Evolutionary conservation across 345 rosid species (phyloP), one percentile per base, ranked within the genome.

Genomic region (Boechera divaricarpa): DNA sequence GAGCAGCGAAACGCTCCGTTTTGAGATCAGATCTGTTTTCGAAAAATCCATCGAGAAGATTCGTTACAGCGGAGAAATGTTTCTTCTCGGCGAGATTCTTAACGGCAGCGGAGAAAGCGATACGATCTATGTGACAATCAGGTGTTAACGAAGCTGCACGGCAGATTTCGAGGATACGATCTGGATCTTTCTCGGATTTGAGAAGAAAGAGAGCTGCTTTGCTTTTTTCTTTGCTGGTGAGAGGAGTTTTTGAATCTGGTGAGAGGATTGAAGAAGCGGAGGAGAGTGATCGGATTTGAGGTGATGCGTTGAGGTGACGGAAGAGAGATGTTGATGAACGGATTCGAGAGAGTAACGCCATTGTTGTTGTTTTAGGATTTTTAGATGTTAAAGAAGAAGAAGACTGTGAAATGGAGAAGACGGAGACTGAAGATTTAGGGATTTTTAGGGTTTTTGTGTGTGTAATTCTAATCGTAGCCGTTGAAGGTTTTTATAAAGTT

Each of bases 111-210:
- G 99, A 89, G 77, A 92, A 89, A 57, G 86, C 83, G 45, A 87
- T 51, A 0, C 98, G 87, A 72, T 89, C 96, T 53, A 88, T 78
- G 78, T 80, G 87, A 63, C 44, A 53, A 4, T 80, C 86, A 4
- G 97, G 94, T 0, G 89, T 85, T 6, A 95, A 87, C 1, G 86
- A 77, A 59, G 97, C 98, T 32, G 89, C 88, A 58, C 89, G 88
- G 83, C 98, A 89, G 82, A 91, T 91, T 45, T 92, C 89, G n/a
- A 95, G 57, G 77, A 92, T 87, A 9, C 92, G 90, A 38, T 86
- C 85, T 0, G 98, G 98, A 62, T 91, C 79, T 58, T 76, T 69
- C 83, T 92, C 97, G 69, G 86, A 36, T 65, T 85, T 91, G 72
- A 92, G 88, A 36, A 88, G 89, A 18, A 93, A 73, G 45, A 95